These are phyloP conservation scores for Chlorella sp. DNA, from an alignment of 139 green algal species.

Conservation along the genomic window DNA sequence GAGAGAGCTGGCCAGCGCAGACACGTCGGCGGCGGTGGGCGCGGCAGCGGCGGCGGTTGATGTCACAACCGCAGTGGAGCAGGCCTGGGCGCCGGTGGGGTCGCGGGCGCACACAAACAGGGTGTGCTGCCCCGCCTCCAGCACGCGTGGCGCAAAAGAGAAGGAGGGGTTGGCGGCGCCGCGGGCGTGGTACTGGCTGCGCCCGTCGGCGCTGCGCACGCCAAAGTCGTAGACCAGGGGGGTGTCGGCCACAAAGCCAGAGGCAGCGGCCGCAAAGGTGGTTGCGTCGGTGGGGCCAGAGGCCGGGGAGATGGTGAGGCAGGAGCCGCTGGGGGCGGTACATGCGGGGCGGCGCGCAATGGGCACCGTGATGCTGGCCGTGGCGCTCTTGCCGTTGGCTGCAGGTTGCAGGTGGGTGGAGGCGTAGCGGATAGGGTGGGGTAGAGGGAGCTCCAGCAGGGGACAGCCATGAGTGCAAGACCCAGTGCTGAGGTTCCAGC, in stretches of 20 bases:
- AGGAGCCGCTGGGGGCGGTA: neutral
- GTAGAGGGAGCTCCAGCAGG: neutral
- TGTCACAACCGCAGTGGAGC: neutral
- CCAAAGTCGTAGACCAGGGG: constrained; percentile 10
- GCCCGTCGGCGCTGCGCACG: neutral
- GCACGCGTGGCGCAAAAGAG: constrained; percentile 8
- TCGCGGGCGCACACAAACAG: constrained; percentile 3
- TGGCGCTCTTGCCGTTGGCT: constrained; percentile 7
- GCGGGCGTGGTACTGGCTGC: too few relatives aligned
- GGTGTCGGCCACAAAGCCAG: neutral
- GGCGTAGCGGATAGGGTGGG: neutral
- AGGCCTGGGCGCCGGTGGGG: neutral
- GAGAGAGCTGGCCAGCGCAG: neutral
- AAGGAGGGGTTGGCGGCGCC: neutral
- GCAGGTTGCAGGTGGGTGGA: neutral
- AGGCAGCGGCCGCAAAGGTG: neutral
- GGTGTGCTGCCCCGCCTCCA: neutral
- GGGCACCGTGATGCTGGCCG: neutral
- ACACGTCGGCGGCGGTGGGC: neutral
- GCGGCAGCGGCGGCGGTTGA: neutral
- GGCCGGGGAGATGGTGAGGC: neutral
- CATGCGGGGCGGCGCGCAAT: constrained; percentile 17
- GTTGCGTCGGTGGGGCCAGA: neutral
- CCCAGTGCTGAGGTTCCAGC: too few relatives aligned
- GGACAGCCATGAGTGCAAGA: too few relatives aligned